Evolutionary conservation across 208 protist species (phyloP).

Genomic region (Leptomonas seymouri): DNA sequence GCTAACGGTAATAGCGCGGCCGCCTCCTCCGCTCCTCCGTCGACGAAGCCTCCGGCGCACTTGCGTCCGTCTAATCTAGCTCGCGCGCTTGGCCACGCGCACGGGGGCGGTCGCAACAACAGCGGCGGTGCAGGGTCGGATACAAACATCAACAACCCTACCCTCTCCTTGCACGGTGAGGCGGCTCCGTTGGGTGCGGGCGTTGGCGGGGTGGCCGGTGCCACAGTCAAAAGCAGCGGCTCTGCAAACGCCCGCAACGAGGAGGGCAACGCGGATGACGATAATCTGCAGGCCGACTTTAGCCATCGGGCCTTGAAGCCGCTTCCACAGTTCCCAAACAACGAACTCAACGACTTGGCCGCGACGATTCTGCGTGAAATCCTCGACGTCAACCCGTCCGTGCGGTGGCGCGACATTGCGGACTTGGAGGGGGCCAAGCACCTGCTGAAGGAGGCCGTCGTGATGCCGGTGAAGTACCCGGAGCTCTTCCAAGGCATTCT

Average conservation of each 20-base stretch:
- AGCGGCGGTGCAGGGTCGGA: neutral
- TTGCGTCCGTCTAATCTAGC: constrained; percentile 20
- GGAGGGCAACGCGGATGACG: constrained; percentile 23
- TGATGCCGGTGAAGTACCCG: constrained; percentile 92
- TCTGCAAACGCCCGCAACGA: neutral
- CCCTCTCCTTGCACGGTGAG: constrained; percentile 24
- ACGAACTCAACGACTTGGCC: constrained; percentile 81
- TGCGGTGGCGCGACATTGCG: constrained; percentile 93
- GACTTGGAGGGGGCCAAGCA: constrained; percentile 92
- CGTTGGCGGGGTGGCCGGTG: neutral
- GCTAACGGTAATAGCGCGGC: neutral
- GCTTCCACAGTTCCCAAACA: constrained; percentile 73
- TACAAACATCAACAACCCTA: neutral
- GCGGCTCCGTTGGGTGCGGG: constrained; percentile 11
- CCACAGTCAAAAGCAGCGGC: neutral
- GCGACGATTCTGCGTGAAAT: constrained; percentile 86
- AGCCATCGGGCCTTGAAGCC: constrained; percentile 70
- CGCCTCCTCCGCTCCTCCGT: neutral
- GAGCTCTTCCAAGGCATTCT: constrained; percentile 92
- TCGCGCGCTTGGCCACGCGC: constrained; percentile 24
- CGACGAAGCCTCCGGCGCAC: constrained; percentile 15
- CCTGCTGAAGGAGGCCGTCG: constrained; percentile 93
- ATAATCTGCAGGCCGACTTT: constrained; percentile 32
- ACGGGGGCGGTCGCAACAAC: neutral
- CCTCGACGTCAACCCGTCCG: constrained; percentile 85